A percentile compares a stretch with the other conserved stretches of the same genome.
Evolutionary conservation across 2,329 filamentous ascomycete genomes (phyloP).

Genomic region (Scytalidium sp.): DNA sequence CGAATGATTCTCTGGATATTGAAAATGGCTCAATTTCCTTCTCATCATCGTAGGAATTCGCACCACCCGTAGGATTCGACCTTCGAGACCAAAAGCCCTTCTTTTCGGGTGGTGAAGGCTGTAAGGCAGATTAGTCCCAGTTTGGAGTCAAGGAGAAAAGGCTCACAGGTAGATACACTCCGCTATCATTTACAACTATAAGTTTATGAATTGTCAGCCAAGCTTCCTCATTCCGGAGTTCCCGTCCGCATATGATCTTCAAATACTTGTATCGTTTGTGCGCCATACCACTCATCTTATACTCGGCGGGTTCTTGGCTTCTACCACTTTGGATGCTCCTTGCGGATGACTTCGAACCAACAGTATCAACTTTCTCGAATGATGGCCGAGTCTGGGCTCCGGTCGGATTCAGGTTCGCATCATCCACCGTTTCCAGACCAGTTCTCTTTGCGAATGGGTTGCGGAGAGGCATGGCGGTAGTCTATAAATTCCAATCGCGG

Average conservation of each 20-base stretch:
- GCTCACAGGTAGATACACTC: conserved; percentile 86
- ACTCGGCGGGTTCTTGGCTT: conserved; percentile 66
- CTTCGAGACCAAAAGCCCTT: conserved; percentile 70
- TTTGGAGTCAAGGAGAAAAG: conserved; percentile 23
- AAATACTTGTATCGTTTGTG: conserved; percentile 5
- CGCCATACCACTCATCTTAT: conserved; percentile 74
- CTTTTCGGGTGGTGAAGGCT: conserved; percentile 88
- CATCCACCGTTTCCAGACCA: conserved; percentile 37
- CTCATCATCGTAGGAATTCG: conserved; percentile 57
- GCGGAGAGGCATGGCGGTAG: conserved; percentile 60
- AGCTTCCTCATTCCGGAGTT: not conserved
- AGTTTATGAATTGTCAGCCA: conserved; percentile 9
- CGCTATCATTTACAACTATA: conserved; percentile 91
- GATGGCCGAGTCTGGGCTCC: conserved; percentile 44
- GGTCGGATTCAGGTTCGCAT: conserved; percentile 45
- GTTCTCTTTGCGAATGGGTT: conserved; percentile 65
- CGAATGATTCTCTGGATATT: conserved; percentile 94
- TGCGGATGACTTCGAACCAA: conserved; percentile 59
- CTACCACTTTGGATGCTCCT: conserved; percentile 59
- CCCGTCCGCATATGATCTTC: not conserved
- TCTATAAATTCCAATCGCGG: conserved; percentile 3
- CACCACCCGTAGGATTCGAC: conserved; percentile 50
- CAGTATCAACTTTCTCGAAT: conserved; percentile 61
- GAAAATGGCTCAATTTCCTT: conserved; percentile 90
- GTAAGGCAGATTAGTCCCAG: conserved; percentile 11